phyloP scores from a whole-genome alignment of 495 filamentous ascomycete species.

The Xylaria intraflava region DNA sequence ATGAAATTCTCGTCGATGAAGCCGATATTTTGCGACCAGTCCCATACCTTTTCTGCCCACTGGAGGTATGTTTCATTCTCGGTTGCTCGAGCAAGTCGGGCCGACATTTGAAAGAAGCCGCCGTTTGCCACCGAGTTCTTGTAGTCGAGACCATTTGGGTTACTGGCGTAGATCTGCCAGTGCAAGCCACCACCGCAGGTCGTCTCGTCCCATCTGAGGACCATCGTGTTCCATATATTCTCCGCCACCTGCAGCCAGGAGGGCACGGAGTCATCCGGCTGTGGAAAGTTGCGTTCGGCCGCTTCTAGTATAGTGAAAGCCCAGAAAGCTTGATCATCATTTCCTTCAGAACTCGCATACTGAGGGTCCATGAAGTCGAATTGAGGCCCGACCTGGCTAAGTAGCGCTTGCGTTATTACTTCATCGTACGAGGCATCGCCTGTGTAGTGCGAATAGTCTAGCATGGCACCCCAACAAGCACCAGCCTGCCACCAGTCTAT shows the following conservation, averaged over 20 bases:
- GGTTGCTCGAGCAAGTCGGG: slow-evolving; percentile 61
- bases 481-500: slow-evolving; percentile 77
- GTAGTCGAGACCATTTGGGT: slow-evolving; percentile 63
- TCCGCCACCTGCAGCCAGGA: slow-evolving; percentile 55
- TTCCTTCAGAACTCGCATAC: slow-evolving; percentile 47
- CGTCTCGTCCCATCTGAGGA: slow-evolving; percentile 59
- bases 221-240: slow-evolving; percentile 42
- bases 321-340: slow-evolving; percentile 82
- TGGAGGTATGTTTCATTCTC: slow-evolving; percentile 55
- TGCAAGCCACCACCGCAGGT: slow-evolving; percentile 64
- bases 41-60: slow-evolving; percentile 65
- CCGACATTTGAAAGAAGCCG: slow-evolving; percentile 60
- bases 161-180: slow-evolving; percentile 81
- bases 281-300: slow-evolving; percentile 65
- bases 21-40: slow-evolving; percentile 53
- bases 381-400: slow-evolving; percentile 57
- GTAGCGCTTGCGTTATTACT: slow-evolving; percentile 56
- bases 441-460: slow-evolving; percentile 83
- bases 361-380: slow-evolving; percentile 51
- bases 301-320: slow-evolving; percentile 65
- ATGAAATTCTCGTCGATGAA: slow-evolving; percentile 43
- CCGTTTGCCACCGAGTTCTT: slow-evolving; percentile 68
- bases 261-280: slow-evolving; percentile 47
- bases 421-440: slow-evolving; percentile 68
- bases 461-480: slow-evolving; percentile 61